These are phyloP conservation scores for Penicillium sp. DNA, from an alignment of 2,329 filamentous ascomycete genomes.

Conservation along the genomic window DNA sequence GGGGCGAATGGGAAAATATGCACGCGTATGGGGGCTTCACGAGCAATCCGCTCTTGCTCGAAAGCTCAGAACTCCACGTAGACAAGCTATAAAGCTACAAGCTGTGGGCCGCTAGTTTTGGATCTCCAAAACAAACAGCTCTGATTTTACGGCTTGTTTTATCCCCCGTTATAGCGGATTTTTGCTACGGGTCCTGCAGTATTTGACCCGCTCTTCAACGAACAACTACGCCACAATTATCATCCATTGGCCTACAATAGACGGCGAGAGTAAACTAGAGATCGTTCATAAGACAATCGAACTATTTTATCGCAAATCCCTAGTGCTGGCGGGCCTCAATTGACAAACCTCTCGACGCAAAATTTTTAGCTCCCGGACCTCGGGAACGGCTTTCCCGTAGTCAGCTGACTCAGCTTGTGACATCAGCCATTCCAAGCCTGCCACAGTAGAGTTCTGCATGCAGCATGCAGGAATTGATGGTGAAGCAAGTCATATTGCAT, in stretches of 20 bases:
- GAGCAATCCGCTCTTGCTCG: background rate
- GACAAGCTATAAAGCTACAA: background rate
- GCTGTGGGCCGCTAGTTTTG: background rate
- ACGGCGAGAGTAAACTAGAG: background rate
- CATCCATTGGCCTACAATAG: slow-evolving; percentile 14
- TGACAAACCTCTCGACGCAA: slow-evolving; percentile 13
- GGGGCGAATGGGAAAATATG: background rate
- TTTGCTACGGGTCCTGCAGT: slow-evolving; percentile 6
- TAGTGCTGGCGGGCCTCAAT: background rate
- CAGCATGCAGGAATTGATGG: background rate
- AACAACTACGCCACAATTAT: slow-evolving; percentile 4
- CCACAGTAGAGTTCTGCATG: background rate
- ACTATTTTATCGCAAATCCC: background rate
- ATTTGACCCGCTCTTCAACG: slow-evolving; percentile 9
- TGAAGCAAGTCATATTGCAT: slow-evolving; percentile 4
- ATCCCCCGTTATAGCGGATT: background rate
- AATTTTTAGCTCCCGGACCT: slow-evolving; percentile 23
- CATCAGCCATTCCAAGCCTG: slow-evolving; percentile 4
- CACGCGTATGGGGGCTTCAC: background rate
- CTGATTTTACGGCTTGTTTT: background rate
- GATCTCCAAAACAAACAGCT: slow-evolving; percentile 1
- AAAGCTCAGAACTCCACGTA: slow-evolving; percentile 8
- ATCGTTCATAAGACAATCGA: background rate
- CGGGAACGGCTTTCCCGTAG: slow-evolving; percentile 21
- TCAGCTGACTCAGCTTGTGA: slow-evolving; percentile 23